Conservation (phyloP, 345 rosid genomes). For the Toxicodendron radicans region DNA sequence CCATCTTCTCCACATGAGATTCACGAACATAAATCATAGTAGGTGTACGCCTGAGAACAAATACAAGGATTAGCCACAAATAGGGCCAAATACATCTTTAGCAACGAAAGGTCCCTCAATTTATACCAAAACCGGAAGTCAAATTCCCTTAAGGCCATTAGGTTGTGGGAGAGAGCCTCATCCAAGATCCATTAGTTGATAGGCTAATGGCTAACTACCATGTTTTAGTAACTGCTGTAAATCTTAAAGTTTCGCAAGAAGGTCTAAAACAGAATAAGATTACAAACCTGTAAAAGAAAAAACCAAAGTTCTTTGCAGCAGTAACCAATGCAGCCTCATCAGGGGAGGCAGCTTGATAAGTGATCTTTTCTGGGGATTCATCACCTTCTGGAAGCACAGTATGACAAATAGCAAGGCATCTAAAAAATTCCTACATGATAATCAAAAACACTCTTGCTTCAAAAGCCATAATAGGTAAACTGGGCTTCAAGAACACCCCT, state of each 20-base stretch:
- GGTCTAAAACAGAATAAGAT: neutral
- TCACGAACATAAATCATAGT: conserved; percentile 91
- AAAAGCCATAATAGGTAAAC: conserved; percentile 6
- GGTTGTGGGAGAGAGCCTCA: neutral
- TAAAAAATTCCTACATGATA: conserved; percentile 79
- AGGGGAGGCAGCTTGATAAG: conserved; percentile 99
- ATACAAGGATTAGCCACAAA: conserved; percentile 24
- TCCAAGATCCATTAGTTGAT: neutral
- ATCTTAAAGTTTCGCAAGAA: neutral
- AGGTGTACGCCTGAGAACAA: conserved; percentile 82
- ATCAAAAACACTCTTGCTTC: conserved; percentile 17
- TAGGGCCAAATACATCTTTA: conserved; percentile 18
- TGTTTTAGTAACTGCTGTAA: neutral
- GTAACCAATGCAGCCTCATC: conserved; percentile 97
- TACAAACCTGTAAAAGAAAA: conserved; percentile 86
- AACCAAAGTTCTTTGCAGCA: conserved; percentile 98
- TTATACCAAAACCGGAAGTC: conserved; percentile 16
- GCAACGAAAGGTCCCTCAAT: conserved; percentile 19
- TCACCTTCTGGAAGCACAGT: conserved; percentile 99
- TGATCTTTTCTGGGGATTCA: conserved; percentile 86
- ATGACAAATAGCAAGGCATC: conserved; percentile 99
- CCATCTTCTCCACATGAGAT: conserved; percentile 97
- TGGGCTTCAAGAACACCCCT: neutral
- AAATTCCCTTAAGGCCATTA: neutral
- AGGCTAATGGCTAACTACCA: neutral